These are phyloP conservation scores for Phaeodactylum tricornutum DNA, from an alignment of 108 stramenopile genomes.

Conservation along the genomic window DNA sequence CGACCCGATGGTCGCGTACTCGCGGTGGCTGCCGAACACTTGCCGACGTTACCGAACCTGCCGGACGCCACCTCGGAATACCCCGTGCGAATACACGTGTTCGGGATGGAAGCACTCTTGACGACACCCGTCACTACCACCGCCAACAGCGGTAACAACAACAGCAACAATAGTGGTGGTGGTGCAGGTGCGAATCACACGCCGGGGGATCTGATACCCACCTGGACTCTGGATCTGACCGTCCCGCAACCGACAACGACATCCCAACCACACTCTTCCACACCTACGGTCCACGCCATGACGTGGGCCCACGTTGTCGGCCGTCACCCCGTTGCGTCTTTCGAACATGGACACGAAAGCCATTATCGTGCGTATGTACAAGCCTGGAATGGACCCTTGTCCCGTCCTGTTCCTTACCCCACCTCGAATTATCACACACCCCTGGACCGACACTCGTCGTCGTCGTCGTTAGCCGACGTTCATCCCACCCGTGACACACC, in stretches of 20 bases:
- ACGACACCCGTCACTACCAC: constrained; percentile 6
- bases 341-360: background rate
- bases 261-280: too few species aligned
- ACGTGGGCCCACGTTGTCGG: constrained; percentile 11
- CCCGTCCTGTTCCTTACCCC: background rate
- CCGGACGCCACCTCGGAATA: background rate
- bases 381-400: background rate
- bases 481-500: constrained; percentile 33
- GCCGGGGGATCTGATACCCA: too few species aligned
- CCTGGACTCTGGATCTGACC: too few species aligned
- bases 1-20: constrained; percentile 67
- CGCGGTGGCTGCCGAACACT: constrained; percentile 55
- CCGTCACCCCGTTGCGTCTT: constrained; percentile 5
- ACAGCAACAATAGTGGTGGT: constrained; percentile 1
- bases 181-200: too few species aligned
- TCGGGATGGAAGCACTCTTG: background rate
- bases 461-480: constrained; percentile 6
- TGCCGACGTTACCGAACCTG: constrained; percentile 10
- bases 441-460: background rate
- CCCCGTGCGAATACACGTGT: too few species aligned
- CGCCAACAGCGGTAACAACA: background rate
- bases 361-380: constrained; percentile 2
- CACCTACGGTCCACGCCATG: too few species aligned
- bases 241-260: too few species aligned
- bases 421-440: constrained; percentile 1